Evolutionary conservation across 2,329 filamentous ascomycete genomes (phyloP), one percentile per base, ranked within the genome.

Genomic region (Arthrinium phaeospermum): DNA sequence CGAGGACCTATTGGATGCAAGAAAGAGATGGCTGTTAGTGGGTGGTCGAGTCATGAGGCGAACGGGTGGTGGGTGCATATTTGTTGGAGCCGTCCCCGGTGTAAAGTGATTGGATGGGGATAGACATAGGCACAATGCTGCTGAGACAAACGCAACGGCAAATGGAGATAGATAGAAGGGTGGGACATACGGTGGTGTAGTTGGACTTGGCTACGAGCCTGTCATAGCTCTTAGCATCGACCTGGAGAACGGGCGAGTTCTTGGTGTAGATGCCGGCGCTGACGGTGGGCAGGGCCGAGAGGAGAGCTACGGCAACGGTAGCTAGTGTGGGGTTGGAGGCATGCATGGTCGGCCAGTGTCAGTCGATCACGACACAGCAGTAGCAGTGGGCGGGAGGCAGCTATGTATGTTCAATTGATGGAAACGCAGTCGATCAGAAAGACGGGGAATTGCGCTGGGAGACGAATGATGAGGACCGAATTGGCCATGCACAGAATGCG

Each of bases 121-220:
- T 13, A 19, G 47, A 45, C 45, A 27, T 3, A 70, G 30, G 22
- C 14, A 4, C 27, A 14, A 24, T 30, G 27, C 24, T 37, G 37
- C 24, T 37, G 37, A 3, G 16, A 61, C 30, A 57, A 34, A 1
- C 14, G 19, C 30, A 68, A 19, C n/a, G 19, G 41, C 24, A 49
- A 49, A 16, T 19, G 44, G 2, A 41, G 6, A 10, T 10, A 41
- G 14, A 6, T 4, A 19, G 45, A 30, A 30, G 27, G 27, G 27
- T 30, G 27, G 27, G 27, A 81, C 92, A 82, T 89, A 98, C 95
- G 70, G 95, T 95, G 57, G 95, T 97, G 83, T 98, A 88, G 81
- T 98, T 98, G 41, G 95, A 98, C 80, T 94, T 91, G 67, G 93
- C 91, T 82, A 99, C 95, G 76, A 98, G 85, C 74, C 88, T 89